Percentiles rank a stretch among this genome's conserved stretches.
Evolutionary conservation across 106 monocot species (phyloP).

Genomic region (Triglochin maritima): DNA sequence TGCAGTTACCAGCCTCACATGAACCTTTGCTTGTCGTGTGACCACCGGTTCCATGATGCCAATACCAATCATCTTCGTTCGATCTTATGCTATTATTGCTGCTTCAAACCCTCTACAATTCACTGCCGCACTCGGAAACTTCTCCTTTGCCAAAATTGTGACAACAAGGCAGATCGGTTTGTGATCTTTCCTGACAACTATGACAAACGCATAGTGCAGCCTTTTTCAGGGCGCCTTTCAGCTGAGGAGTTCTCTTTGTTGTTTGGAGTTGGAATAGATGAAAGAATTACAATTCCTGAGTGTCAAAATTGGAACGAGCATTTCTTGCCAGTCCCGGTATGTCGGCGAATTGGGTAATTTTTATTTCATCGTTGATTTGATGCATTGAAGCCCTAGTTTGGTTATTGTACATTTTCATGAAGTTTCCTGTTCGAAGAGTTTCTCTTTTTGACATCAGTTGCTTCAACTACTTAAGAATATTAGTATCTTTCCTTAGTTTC

Average conservation of each 20-base stretch:
- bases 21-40: constrained; percentile 19
- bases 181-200: background rate
- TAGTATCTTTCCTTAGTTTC: too few species aligned
- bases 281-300: constrained; percentile 10
- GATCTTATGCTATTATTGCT: constrained; percentile 38
- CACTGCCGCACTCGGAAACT: constrained; percentile 13
- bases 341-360: too few species aligned
- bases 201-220: constrained; percentile 31
- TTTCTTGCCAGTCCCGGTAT: too few species aligned
- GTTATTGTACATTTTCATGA: too few species aligned
- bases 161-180: constrained; percentile 11
- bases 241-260: too few species aligned
- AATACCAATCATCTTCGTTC: constrained; percentile 38
- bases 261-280: too few species aligned
- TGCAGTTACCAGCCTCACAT: background rate
- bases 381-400: too few species aligned
- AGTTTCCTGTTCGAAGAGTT: background rate
- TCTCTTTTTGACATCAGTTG: background rate
- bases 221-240: constrained; percentile 25
- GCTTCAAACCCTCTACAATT: constrained; percentile 16
- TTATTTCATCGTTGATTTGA: too few species aligned
- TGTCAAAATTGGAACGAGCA: constrained; percentile 3
- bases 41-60: constrained; percentile 46
- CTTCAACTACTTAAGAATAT: background rate
- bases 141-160: constrained; percentile 32